These are phyloP conservation scores for Pilobolus umbonatus DNA, from an alignment of 192 early-diverging fungal species.

Conservation along the genomic window DNA sequence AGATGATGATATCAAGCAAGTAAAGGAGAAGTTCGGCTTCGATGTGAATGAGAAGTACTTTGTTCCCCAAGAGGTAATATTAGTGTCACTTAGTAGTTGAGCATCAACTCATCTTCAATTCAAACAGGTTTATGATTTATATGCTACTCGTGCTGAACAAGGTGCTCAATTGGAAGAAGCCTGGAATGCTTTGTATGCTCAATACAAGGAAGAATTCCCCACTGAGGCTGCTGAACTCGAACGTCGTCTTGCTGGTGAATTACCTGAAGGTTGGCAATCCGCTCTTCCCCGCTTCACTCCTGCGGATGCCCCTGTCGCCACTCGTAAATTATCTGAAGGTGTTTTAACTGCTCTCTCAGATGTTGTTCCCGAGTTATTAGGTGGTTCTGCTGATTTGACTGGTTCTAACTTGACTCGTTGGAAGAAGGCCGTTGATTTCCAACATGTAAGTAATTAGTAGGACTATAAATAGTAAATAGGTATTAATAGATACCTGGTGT, in stretches of 20 bases:
- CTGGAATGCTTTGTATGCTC: slow-evolving; percentile 71
- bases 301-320: slow-evolving; percentile 72
- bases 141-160: slow-evolving; percentile 46
- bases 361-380: slow-evolving; percentile 77
- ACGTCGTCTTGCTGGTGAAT: slow-evolving; percentile 67
- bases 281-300: slow-evolving; percentile 81
- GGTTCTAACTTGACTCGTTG: slow-evolving; percentile 94
- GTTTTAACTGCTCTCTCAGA: slow-evolving; percentile 81
- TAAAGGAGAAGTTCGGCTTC: slow-evolving; percentile 84
- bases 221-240: slow-evolving; percentile 63
- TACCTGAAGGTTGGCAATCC: slow-evolving; percentile 69
- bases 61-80: slow-evolving; percentile 52
- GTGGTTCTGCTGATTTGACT: slow-evolving; percentile 96
- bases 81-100: neutral
- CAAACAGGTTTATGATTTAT: slow-evolving; percentile 48
- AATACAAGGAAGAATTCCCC: slow-evolving; percentile 67
- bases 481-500: neutral
- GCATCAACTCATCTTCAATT: neutral
- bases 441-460: slow-evolving; percentile 42
- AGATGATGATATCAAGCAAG: slow-evolving; percentile 68
- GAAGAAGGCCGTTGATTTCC: slow-evolving; percentile 95
- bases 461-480: neutral
- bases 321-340: slow-evolving; percentile 83
- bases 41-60: slow-evolving; percentile 67
- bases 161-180: slow-evolving; percentile 59